phyloP scores from a whole-genome alignment of 2,329 filamentous ascomycete species.

The Endoconidiophora polonica region DNA sequence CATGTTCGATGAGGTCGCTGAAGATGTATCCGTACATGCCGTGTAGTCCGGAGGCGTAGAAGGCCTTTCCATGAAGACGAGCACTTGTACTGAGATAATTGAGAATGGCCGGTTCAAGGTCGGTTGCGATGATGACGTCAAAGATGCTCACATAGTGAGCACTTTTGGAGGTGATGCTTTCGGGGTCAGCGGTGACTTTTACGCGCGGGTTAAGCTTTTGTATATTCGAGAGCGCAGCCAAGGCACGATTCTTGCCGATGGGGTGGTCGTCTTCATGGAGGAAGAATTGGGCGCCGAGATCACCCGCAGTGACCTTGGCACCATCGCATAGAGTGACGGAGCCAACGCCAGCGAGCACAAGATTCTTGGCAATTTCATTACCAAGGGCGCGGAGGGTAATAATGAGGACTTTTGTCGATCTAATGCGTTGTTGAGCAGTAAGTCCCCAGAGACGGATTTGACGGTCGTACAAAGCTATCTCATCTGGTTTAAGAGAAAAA shows the following conservation, averaged over 20 bases:
- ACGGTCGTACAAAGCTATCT: conserved; percentile 92
- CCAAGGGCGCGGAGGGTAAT: conserved; percentile 76
- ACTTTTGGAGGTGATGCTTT: conserved; percentile 48
- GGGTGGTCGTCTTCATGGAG: conserved; percentile 46
- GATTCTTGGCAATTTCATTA: conserved; percentile 93
- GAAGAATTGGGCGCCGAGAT: conserved; percentile 74
- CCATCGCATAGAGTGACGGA: conserved; percentile 80
- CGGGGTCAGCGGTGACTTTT: conserved; percentile 51
- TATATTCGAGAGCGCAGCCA: conserved; percentile 61
- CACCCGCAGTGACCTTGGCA: conserved; percentile 55
- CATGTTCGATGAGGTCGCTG: conserved; percentile 76
- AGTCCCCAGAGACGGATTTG: conserved; percentile 97
- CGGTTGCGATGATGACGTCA: conserved; percentile 78
- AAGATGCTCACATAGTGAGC: conserved; percentile 63
- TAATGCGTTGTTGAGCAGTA: conserved; percentile 83
- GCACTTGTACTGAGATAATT: conserved; percentile 74
- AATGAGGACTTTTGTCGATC: conserved; percentile 75
- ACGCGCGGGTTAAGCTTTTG: conserved; percentile 84
- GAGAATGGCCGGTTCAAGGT: conserved; percentile 59
- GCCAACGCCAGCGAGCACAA: conserved; percentile 82
- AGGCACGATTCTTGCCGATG: conserved; percentile 69
- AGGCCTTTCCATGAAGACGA: conserved; percentile 39
- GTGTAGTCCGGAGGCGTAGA: conserved; percentile 21
- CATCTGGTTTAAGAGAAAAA: conserved; percentile 40
- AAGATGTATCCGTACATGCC: conserved; percentile 89